Evolutionary conservation across 495 filamentous ascomycete species (phyloP).

Genomic region (Pyronema domesticum): DNA sequence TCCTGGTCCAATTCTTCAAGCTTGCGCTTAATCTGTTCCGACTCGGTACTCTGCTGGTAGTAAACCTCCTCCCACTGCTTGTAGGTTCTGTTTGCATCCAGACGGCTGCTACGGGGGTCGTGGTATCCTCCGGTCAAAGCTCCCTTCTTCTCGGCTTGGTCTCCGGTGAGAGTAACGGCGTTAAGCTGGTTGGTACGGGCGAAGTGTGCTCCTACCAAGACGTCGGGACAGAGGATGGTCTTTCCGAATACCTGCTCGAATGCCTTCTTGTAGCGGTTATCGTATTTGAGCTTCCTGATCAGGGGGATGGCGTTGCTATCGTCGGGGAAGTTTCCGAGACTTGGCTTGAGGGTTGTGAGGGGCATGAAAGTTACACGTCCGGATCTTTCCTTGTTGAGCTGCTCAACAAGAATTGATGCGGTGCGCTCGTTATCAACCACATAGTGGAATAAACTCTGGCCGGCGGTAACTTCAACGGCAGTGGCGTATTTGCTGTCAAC

Average conservation of each 20-base stretch:
- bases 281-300: conserved; percentile 68
- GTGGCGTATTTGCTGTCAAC: conserved; percentile 72
- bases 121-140: conserved; percentile 87
- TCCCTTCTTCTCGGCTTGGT: conserved; percentile 82
- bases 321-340: conserved; percentile 55
- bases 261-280: conserved; percentile 58
- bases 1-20: conserved; percentile 68
- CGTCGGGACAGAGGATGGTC: conserved; percentile 80
- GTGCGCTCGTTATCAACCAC: conserved; percentile 88
- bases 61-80: conserved; percentile 55
- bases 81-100: conserved; percentile 66
- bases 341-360: conserved; percentile 55
- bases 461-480: conserved; percentile 83
- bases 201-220: conserved; percentile 72
- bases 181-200: conserved; percentile 76
- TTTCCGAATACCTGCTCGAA: conserved; percentile 91
- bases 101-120: conserved; percentile 61
- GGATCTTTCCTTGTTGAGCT: conserved; percentile 56
- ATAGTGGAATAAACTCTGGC: conserved; percentile 86
- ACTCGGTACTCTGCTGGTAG: conserved; percentile 41
- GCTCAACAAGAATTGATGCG: conserved; percentile 59
- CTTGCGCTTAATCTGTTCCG: conserved; percentile 41
- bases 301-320: conserved; percentile 74
- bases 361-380: conserved; percentile 96
- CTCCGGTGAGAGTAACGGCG: conserved; percentile 85